A percentile compares a stretch with the other conserved stretches of the same genome.
Evolutionary conservation across 371 early-diverging fungal genomes (phyloP).

Genomic region (Rhizopus sp.): DNA sequence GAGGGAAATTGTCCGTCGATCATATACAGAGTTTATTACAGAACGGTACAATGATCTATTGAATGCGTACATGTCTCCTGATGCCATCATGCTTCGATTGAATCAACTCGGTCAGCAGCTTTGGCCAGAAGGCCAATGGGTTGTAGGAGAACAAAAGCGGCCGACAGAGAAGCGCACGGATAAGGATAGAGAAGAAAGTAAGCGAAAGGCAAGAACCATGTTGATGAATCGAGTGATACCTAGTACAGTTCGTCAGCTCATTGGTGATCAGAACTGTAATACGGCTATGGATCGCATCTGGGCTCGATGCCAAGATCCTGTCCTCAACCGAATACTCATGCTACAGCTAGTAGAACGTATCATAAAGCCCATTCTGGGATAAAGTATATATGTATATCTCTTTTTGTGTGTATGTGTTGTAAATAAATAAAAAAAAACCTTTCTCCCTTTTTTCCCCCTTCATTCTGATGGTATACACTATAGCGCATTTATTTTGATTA

Average conservation of each 20-base stretch:
- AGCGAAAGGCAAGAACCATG: conserved; percentile 29
- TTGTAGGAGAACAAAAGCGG: conserved; percentile 12
- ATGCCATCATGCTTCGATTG: conserved; percentile 33
- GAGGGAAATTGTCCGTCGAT: conserved; percentile 49
- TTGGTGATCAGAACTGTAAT: conserved; percentile 51
- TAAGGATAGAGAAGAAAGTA: conserved; percentile 36
- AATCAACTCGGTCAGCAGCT: conserved; percentile 30
- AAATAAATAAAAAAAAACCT: neutral
- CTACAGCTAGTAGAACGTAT: conserved; percentile 47
- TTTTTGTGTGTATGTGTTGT: neutral
- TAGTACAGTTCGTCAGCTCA: conserved; percentile 40
- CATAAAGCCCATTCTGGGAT: conserved; percentile 45
- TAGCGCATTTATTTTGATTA: conserved; percentile 21
- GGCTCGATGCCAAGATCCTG: conserved; percentile 40
- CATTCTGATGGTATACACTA: no score
- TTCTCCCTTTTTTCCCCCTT: no score
- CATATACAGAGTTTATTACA: conserved; percentile 45
- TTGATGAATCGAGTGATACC: conserved; percentile 42
- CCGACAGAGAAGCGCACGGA: conserved; percentile 17
- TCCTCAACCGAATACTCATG: conserved; percentile 43
- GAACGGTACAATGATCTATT: conserved; percentile 44
- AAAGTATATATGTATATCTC: conserved; percentile 9
- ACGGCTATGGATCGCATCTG: conserved; percentile 53
- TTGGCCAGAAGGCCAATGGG: conserved; percentile 45
- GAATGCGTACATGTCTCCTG: conserved; percentile 35